Conservation (phyloP, 148 eudicot genomes). For the Rhododendron vialii region DNA sequence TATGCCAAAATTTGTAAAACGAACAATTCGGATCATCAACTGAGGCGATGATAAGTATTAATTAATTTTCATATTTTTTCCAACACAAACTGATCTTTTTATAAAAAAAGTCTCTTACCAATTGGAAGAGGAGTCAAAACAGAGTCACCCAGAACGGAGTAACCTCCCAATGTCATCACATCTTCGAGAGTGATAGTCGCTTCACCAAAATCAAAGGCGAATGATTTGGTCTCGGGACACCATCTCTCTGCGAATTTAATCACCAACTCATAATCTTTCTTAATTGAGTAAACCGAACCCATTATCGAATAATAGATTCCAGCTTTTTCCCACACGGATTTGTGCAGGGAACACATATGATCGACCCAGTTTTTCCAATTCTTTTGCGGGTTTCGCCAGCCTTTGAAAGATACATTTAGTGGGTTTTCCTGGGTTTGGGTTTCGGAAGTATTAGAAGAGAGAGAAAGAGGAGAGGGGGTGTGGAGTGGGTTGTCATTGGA, state of each 20-base stretch:
- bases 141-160: neutral
- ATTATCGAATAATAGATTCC: neutral
- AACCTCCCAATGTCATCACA: neutral
- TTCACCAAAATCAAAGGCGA: neutral
- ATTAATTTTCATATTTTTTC: too few species aligned
- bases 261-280: neutral
- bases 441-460: neutral
- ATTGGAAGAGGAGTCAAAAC: neutral
- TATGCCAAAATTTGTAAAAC: too few species aligned
- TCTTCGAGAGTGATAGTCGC: neutral
- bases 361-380: neutral
- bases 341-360: neutral
- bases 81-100: too few species aligned
- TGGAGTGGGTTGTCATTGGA: neutral
- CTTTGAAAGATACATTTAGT: neutral
- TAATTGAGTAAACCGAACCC: neutral
- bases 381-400: neutral
- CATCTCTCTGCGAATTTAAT: neutral
- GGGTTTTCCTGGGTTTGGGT: neutral
- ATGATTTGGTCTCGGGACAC: neutral
- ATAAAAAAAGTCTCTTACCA: too few species aligned
- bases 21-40: too few species aligned
- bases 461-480: neutral
- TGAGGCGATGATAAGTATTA: too few species aligned
- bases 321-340: neutral